Base-by-base conservation (phyloP, 805 yeast species). In the Candida ulmi region DNA sequence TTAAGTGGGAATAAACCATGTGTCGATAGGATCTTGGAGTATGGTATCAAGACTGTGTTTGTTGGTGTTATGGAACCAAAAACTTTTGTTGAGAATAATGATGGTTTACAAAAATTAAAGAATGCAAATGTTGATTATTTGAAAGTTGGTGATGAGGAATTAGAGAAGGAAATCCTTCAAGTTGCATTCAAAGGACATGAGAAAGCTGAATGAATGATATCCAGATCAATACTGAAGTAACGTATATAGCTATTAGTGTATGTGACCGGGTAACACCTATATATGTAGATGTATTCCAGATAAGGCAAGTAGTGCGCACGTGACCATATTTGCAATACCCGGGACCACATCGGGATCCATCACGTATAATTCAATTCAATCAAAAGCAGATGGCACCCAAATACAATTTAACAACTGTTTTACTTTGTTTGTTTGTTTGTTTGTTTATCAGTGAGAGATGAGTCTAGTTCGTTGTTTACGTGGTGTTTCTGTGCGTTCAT, bases 31-130 rank as follows among this genome's bases (percentile, higher is more conserved):
- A 78, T 93, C 7, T 54, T 90, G 36, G 69, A 64, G 4, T 59
- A 77, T 0, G 46, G 52, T 1, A 81, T 91, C 44, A 69, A 67
- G 17, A 77, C 93, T 0, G 90, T 90, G 19, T 88, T 83, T 64
- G 96, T 91, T 5, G 99, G 98, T 1, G 93, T 88, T 2, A 57
- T 80, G 46, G 99, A 93, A 61, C 99, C 99, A 0, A 82, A 78
- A 26, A 85, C 83, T 1, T 93, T 93, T 66, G 85, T 93, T n/a
- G 71, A 78, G 54, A 72, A 81, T 42, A 93, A 93, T 55, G 68
- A 74, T 4, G 85, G 95, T 13, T 63, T 63, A 17, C 55, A 61
- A 7, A 75, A 72, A 52, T 65, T 93, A 33, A 65, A 64, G n/a
- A 68, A 57, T 0, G 66, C 68, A 1, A 83, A 80, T 0, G 71